phyloP scores from a whole-genome alignment of 331 rosid genomes.

The Acacia pycnantha region DNA sequence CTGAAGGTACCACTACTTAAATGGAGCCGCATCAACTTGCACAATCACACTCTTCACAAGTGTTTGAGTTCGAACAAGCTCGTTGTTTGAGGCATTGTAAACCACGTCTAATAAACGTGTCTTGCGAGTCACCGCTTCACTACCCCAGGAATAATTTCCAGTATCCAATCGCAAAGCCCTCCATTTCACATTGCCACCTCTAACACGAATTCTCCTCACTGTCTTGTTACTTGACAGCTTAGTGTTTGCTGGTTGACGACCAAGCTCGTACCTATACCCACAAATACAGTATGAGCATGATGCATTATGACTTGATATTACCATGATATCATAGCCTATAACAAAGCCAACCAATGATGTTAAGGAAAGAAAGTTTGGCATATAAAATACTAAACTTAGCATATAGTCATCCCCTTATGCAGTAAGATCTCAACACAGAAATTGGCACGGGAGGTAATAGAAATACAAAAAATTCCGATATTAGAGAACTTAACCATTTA shows the following conservation, averaged over 20 bases:
- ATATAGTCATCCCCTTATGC: neutral
- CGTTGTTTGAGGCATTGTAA: constrained; percentile 61
- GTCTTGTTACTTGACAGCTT: constrained; percentile 58
- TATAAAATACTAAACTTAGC: too few species aligned
- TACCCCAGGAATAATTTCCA: constrained; percentile 54
- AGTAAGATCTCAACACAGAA: too few species aligned
- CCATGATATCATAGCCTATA: too few species aligned
- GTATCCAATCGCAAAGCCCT: constrained; percentile 59
- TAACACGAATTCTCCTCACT: constrained; percentile 48
- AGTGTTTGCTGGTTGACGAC: constrained; percentile 56
- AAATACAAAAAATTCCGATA: too few species aligned
- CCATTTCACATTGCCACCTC: constrained; percentile 63
- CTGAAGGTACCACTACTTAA: constrained; percentile 62
- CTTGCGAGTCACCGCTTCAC: constrained; percentile 53
- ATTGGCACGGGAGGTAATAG: neutral
- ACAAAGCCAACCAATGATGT: neutral
- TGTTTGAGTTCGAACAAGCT: constrained; percentile 57
- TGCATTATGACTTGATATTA: neutral
- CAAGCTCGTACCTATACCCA: constrained; percentile 51
- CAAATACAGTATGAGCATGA: neutral
- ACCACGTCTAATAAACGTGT: constrained; percentile 55
- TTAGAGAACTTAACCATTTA: too few species aligned
- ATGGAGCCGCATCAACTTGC: constrained; percentile 61
- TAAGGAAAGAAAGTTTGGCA: too few species aligned
- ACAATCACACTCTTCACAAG: constrained; percentile 54